Evolutionary conservation across 2,329 filamentous ascomycete genomes (phyloP).

Genomic region (Colletotrichum graminicola): DNA sequence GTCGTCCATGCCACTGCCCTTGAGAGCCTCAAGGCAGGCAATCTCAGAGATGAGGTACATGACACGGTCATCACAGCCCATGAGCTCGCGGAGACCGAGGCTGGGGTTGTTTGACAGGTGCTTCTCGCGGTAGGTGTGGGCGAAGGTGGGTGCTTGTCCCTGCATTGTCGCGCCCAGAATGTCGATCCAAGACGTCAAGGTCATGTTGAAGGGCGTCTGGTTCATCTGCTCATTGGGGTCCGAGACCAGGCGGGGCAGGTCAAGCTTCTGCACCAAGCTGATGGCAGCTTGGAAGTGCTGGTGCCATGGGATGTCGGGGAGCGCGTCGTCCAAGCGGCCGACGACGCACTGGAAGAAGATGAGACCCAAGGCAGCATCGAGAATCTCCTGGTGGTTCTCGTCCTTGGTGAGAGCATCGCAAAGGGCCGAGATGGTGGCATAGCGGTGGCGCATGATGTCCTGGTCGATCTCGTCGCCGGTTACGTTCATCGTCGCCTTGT

Average conservation of each 20-base stretch:
- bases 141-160: constrained; percentile 86
- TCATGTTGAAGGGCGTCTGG: constrained; percentile 94
- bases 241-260: constrained; percentile 77
- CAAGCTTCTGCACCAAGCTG: constrained; percentile 86
- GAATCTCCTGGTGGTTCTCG: constrained; percentile 85
- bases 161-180: constrained; percentile 95
- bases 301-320: constrained; percentile 95
- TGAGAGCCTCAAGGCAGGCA: constrained; percentile 92
- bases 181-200: constrained; percentile 93
- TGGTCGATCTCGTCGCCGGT: constrained; percentile 82
- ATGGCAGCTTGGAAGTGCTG: constrained; percentile 95
- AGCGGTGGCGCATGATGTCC: constrained; percentile 93
- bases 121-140: constrained; percentile 96
- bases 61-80: constrained; percentile 96
- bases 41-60: constrained; percentile 99
- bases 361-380: constrained; percentile 93
- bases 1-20: constrained; percentile 85
- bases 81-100: constrained; percentile 87
- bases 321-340: constrained; percentile 83
- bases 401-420: constrained; percentile 86
- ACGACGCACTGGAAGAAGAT: constrained; percentile 97
- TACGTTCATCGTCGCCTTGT: constrained; percentile 80
- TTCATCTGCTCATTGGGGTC: constrained; percentile 69
- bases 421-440: constrained; percentile 86
- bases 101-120: constrained; percentile 77